Evolutionary conservation across 2,329 filamentous ascomycete genomes (phyloP), one percentile per base, ranked within the genome.

Genomic region (Bisporella sp.): DNA sequence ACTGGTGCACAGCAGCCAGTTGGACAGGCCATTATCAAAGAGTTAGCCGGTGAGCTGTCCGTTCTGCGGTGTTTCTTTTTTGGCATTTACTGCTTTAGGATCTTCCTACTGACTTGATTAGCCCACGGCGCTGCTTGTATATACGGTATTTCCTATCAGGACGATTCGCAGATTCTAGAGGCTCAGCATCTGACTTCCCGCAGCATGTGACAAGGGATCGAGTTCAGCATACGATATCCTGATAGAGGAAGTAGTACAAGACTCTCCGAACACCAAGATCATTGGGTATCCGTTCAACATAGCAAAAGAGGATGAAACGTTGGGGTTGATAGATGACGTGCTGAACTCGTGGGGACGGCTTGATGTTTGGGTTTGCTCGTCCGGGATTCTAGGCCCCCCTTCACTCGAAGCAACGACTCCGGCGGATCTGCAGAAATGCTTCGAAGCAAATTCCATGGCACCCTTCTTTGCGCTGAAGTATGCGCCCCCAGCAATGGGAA

Each of bases 401-500:
- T 75, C 74, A 1, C 77, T 84, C 52, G 72, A 73, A 32, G 70
- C 71, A 11, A 84, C 79, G 2, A 77, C 75, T 0, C 76, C 79
- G 0, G 65, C 68, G 8, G 78, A 81, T 58, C 67, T 84, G 11
- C 72, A 75, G 60, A 74, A 73, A 44, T 76, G 75, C 54, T 82
- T 83, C 62, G 78, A 82, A 59, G 75, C 77, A 2, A 81, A 83
- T 59, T 73, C 72, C 39, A 73, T 83, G 65, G 77, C 78, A 5
- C 79, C 81, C 2, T 84, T 84, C 69, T 82, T 81, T 57, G 80
- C 79, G 1, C 69, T 84, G 54, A 84, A 84, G 62, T 82, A 83
- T 58, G 79, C 78, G 0, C 79, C 80, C 0, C 74, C 78, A 2
- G 81, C 81, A 1, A 84, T 84, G 81, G 72, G 68, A 13, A 84